A percentile compares a stretch with the other conserved stretches of the same genome.
Evolutionary conservation across 169 alveolate genomes (phyloP).

Genomic region (Cryptosporidium meleagridis): DNA sequence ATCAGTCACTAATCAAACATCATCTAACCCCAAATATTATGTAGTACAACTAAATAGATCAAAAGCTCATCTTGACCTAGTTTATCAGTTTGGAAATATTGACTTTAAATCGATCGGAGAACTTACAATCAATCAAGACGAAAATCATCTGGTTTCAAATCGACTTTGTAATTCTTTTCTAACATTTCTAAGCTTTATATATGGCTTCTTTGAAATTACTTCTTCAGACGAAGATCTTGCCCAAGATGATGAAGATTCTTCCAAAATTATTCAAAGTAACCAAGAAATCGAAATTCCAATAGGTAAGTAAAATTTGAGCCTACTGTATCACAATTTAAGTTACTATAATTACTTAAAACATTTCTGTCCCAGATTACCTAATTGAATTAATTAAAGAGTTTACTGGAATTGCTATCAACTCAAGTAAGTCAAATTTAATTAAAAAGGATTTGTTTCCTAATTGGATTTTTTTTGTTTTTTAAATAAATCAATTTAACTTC

Average conservation of each 20-base stretch:
- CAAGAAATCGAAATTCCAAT: constrained; percentile 44
- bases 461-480: neutral
- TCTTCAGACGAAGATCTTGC: constrained; percentile 7
- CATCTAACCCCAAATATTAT: constrained; percentile 45
- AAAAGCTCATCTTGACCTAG: constrained; percentile 20
- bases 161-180: constrained; percentile 29
- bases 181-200: constrained; percentile 27
- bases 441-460: neutral
- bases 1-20: neutral
- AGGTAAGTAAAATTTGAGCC: constrained; percentile 3
- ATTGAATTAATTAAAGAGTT: constrained; percentile 43
- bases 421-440: constrained; percentile 21
- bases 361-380: constrained; percentile 17
- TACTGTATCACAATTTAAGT: neutral
- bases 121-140: neutral
- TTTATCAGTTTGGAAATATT: constrained; percentile 35
- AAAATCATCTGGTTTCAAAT: constrained; percentile 10
- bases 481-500: neutral
- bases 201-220: constrained; percentile 51
- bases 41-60: constrained; percentile 45
- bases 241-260: neutral
- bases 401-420: neutral
- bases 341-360: too few relatives aligned
- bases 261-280: neutral
- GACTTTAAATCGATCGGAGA: constrained; percentile 46